Evolutionary conservation across 2,329 filamentous ascomycete genomes (phyloP), one percentile per base, ranked within the genome.

Genomic region (Aspergillus quadrilineatus): DNA sequence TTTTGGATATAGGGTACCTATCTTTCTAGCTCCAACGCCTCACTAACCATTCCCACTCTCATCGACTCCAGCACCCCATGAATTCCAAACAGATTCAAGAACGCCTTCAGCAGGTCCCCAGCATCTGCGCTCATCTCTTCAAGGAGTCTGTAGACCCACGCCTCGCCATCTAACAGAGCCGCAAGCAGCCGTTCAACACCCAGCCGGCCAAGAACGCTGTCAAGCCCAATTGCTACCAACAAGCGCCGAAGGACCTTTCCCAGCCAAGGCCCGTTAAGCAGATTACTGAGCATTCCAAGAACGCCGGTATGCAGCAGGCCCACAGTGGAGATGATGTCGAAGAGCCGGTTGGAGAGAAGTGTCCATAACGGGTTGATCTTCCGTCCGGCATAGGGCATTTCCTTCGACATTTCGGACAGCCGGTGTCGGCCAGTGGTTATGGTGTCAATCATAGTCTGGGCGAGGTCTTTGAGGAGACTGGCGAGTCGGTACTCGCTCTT

Each of bases 331-430:
- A 96, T 83, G 70, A 96, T 96, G 82, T 96, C 92, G 82, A 92
- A 90, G 22, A 96, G 79, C 8, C 92, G 92, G 80, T 96, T 90
- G 17, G 66, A 69, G 4, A 75, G 66, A 48, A 96, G 79, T 32
- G 80, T 85, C 90, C 92, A 96, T 29, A 96, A 84, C 8, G 92
- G 92, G 77, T 92, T 96, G 59, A 96, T 82, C 79, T 93, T 87
- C 82, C 96, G 92, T 86, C 96, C 94, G 42, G 91, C 92, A 64
- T 95, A 89, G 4, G 92, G 92, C 89, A 96, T 94, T 69, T 90
- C 89, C 68, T 89, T 86, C 59, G 92, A 92, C 89, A 96, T 94
- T 69, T 90, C 89, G 68, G 89, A 86, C 59, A 96, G 89, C 79
- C 90, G 89, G 78, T 88, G 89, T 84, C 92, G 94, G 17, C 89